Evolutionary conservation across 2,329 filamentous ascomycete species (phyloP), one percentile per base, ranked within the genome.

Genomic region (Bisporella sp.): DNA sequence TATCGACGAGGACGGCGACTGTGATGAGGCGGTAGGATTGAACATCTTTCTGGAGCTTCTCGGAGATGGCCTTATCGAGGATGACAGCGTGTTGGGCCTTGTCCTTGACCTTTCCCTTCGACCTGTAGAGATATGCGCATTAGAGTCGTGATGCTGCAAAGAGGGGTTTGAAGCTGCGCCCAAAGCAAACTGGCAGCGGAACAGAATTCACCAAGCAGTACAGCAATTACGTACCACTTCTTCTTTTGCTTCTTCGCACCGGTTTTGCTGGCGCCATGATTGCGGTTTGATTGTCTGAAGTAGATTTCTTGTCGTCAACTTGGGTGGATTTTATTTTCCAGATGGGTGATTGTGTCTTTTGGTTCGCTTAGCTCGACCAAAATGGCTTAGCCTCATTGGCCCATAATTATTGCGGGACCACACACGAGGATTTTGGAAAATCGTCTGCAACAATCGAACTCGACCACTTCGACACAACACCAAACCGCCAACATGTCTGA

Each of bases 21-120:
- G 93, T 97, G 78, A 99, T 90, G 74, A 99, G 90, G 71, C 93
- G 90, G 87, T 97, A 99, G 61, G 93, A 96, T 78, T 97, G 93
- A 68, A 99, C 95, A 84, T 99, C 93, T 83, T 99, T 99, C 83
- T 96, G 87, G 75, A 99, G 90, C 82, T 95, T 96, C 78, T 99
- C 93, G 65, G 87, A 87, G 71, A 87, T 96, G 77, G 80, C 72
- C 85, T 99, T 99, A 82, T 99, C 93, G 78, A 99, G 89, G 71
- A 97, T 82, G 76, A 99, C 93, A 75, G 88, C 89, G 84, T 99
- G 93, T 76, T 97, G 87, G 77, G 93, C 92, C 91, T 99, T 99
- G 85, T 99, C 93, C 93, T 99, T 99, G 82, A 99, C 93, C 71
- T 77, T 77, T 69, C 74, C 74, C 77, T 81, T 81, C 55, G 76